Conservation (phyloP, 2,329 filamentous ascomycete genomes). For the Calonectria naviculata region DNA sequence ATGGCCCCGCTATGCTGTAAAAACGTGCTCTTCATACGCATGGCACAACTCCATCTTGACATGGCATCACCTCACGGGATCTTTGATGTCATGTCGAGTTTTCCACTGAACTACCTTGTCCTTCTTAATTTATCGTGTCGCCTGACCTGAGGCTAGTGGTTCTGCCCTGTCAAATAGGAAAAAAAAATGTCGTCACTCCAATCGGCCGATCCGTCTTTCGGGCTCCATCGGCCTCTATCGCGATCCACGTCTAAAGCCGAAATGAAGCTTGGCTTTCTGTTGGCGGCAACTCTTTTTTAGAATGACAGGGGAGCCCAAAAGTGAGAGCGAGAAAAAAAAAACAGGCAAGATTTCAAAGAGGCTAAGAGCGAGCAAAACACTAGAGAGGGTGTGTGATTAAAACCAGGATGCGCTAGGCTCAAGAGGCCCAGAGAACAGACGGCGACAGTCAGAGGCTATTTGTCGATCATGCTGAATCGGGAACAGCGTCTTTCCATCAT, state of each 20-base stretch:
- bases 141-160: constrained; percentile 7
- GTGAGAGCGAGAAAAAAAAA: constrained; percentile 20
- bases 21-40: constrained; percentile 24
- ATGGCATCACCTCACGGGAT: constrained; percentile 38
- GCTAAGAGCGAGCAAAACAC: neutral
- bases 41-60: constrained; percentile 40
- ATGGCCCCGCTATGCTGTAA: constrained; percentile 28
- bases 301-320: neutral
- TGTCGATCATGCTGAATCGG: constrained; percentile 39
- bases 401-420: neutral
- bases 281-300: constrained; percentile 30
- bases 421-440: neutral
- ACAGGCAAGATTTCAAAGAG: constrained; percentile 1
- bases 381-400: constrained; percentile 33
- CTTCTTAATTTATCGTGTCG: constrained; percentile 1
- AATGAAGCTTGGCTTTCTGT: constrained; percentile 37
- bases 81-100: constrained; percentile 18
- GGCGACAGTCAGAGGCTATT: constrained; percentile 24
- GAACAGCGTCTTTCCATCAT: constrained; percentile 31
- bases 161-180: constrained; percentile 3
- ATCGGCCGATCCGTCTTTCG: constrained; percentile 34
- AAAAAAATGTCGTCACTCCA: constrained; percentile 32
- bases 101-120: constrained; percentile 15
- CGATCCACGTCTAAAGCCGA: constrained; percentile 28
- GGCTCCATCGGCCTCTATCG: constrained; percentile 6